Base-by-base conservation (phyloP, 352 stramenopile species). In the Globisporangium heterothallicum region DNA sequence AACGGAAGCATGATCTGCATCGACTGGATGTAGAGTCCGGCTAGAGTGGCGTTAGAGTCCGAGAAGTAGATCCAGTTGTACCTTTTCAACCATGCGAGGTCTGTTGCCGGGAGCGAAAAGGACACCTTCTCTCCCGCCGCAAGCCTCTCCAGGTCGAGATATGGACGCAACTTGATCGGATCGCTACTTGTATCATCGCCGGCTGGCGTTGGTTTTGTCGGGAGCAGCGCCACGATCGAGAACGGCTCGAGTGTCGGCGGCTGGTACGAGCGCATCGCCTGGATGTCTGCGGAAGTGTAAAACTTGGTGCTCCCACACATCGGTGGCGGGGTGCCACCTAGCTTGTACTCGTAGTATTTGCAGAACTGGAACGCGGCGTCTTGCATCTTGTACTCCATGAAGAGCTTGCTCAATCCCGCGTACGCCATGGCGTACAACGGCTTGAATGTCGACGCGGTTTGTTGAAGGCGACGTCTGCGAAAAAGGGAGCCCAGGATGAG, bases 311-410 rank as follows among this genome's bases (percentile, higher is more conserved):
- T 40, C 4, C 38, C 46, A 7, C 47, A 56, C 40, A 61, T 61
- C 10, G 54, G 52, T 12, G 54, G 54, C 4, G 54, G 12, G 1
- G 30, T 32, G 18, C 54, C 54, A 16, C 54, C 54, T n/a, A 52
- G 21, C 24, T 56, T 56, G 40, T 61, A 61, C 47, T 56, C 29
- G 54, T 61, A 48, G 30, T 48, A 61, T 22, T 56, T 61, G 54
- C 54, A 61, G 34, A 61, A 61, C 27, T 61, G n/a, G 46, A 52
- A 50, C n/a, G 54, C 54, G 2, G 38, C 54, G 10, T 61, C 32
- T n/a, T 61, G 54, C 22, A 61, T 46, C 19, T 21, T 16, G 30
- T 61, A 61, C 46, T 61, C 29, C 46, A 61, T 55, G 29, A 61
- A 55, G 19, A 61, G 41, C 4, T 42, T 45, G 40, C 40, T 61